Conservation (phyloP, 192 early-diverging fungal species). For the Coemansia sp. region DNA sequence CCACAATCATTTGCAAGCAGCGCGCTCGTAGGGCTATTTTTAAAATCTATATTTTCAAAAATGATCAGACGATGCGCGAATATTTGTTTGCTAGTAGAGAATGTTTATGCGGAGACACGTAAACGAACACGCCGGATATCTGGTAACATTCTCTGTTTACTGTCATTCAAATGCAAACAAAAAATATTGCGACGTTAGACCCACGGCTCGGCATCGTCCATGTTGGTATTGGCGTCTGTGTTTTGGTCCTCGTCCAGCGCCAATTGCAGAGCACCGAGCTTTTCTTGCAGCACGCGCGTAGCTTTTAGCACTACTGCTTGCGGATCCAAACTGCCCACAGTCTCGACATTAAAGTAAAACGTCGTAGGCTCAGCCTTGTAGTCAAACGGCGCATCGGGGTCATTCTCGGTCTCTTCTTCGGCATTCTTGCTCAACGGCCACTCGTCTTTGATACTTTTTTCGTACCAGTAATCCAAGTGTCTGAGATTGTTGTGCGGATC, state of each 20-base stretch:
- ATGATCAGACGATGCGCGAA: neutral
- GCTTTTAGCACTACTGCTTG: conserved; percentile 70
- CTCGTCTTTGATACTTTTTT: conserved; percentile 79
- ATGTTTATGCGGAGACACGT: neutral
- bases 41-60: no score
- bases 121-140: neutral
- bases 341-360: conserved; percentile 80
- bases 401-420: conserved; percentile 55
- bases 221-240: conserved; percentile 28
- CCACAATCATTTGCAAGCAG: neutral
- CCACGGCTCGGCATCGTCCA: conserved; percentile 50
- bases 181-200: conserved; percentile 9
- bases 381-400: conserved; percentile 62
- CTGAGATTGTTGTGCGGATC: conserved; percentile 93
- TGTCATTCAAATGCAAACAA: neutral
- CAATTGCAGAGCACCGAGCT: conserved; percentile 69
- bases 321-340: conserved; percentile 73
- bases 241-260: conserved; percentile 57
- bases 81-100: neutral
- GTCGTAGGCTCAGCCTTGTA: conserved; percentile 76
- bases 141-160: conserved; percentile 1
- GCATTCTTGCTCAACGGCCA: conserved; percentile 78
- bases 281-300: conserved; percentile 71
- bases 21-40: neutral
- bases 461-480: conserved; percentile 92